Evolutionary conservation across 345 rosid species (phyloP).

Genomic region (Boechera retrofracta): DNA sequence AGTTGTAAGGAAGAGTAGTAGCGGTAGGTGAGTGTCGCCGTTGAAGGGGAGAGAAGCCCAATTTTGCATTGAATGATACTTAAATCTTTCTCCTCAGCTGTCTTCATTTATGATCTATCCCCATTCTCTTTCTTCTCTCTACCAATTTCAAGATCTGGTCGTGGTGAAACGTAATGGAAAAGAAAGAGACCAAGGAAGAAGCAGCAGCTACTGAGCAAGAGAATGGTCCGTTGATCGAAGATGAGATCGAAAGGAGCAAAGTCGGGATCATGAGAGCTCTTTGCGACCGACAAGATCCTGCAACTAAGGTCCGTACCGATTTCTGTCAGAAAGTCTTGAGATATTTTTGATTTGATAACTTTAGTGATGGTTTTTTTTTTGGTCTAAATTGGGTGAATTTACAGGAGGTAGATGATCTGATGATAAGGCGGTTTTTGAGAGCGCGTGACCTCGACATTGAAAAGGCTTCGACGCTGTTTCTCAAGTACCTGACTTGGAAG

Average conservation of each 20-base stretch:
- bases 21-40: slow-evolving; percentile 28
- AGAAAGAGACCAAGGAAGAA: slow-evolving; percentile 16
- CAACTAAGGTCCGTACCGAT: slow-evolving; percentile 59
- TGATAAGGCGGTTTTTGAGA: slow-evolving; percentile 79
- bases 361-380: neutral
- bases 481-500: slow-evolving; percentile 80
- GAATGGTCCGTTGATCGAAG: slow-evolving; percentile 40
- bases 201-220: slow-evolving; percentile 23
- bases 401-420: slow-evolving; percentile 79
- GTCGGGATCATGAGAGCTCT: slow-evolving; percentile 82
- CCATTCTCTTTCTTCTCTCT: neutral
- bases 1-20: neutral
- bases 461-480: slow-evolving; percentile 73
- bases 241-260: slow-evolving; percentile 76
- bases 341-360: neutral
- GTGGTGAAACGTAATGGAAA: slow-evolving; percentile 20
- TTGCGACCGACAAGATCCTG: slow-evolving; percentile 73
- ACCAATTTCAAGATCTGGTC: slow-evolving; percentile 34
- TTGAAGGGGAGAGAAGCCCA: slow-evolving; percentile 33
- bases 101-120: slow-evolving; percentile 15
- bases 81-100: neutral
- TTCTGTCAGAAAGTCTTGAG: neutral
- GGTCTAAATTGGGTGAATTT: neutral
- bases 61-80: slow-evolving; percentile 13
- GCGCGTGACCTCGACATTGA: slow-evolving; percentile 91